Percentiles rank a stretch among this genome's conserved stretches.
Evolutionary conservation across 768 basidiomycete species (phyloP).

Genomic region (Tricholoma saponaceum): DNA sequence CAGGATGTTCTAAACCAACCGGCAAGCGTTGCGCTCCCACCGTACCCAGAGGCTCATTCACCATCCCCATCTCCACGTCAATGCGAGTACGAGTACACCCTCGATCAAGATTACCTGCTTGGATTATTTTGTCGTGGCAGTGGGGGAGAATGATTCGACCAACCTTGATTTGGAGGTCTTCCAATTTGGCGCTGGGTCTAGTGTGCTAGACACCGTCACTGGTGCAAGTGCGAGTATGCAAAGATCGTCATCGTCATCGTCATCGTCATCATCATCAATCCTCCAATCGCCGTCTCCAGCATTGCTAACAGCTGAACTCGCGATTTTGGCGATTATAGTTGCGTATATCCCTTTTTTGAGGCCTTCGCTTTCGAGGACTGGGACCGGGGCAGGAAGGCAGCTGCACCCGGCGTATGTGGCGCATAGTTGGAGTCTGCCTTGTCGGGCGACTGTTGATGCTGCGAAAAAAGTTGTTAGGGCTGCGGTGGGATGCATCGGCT

Average conservation of each 20-base stretch:
- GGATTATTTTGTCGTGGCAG: too few relatives aligned
- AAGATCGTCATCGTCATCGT: too few relatives aligned
- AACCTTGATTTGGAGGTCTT: too few relatives aligned
- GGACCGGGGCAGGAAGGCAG: slow-evolving; percentile 1
- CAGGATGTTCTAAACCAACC: slow-evolving; percentile 61
- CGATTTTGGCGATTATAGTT: slow-evolving; percentile 57
- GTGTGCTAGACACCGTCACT: too few relatives aligned
- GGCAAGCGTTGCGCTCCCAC: slow-evolving; percentile 52
- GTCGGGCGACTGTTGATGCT: slow-evolving; percentile 56
- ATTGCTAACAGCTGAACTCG: slow-evolving; percentile 37
- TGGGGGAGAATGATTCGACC: too few relatives aligned
- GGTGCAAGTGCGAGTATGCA: too few relatives aligned
- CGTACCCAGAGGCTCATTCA: slow-evolving; percentile 19
- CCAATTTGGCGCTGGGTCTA: too few relatives aligned
- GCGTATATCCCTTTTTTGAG: slow-evolving; percentile 67
- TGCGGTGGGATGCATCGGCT: slow-evolving; percentile 34
- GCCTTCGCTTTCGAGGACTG: neutral
- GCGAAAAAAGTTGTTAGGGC: slow-evolving; percentile 62
- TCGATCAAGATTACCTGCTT: too few relatives aligned
- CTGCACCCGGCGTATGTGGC: slow-evolving; percentile 10
- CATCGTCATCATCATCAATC: neutral
- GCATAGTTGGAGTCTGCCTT: slow-evolving; percentile 45
- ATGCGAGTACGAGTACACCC: slow-evolving; percentile 35
- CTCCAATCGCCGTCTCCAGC: slow-evolving; percentile 40
- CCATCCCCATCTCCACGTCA: neutral